These are phyloP conservation scores for Candida insectorum DNA, from an alignment of 805 yeast species.

Conservation along the genomic window DNA sequence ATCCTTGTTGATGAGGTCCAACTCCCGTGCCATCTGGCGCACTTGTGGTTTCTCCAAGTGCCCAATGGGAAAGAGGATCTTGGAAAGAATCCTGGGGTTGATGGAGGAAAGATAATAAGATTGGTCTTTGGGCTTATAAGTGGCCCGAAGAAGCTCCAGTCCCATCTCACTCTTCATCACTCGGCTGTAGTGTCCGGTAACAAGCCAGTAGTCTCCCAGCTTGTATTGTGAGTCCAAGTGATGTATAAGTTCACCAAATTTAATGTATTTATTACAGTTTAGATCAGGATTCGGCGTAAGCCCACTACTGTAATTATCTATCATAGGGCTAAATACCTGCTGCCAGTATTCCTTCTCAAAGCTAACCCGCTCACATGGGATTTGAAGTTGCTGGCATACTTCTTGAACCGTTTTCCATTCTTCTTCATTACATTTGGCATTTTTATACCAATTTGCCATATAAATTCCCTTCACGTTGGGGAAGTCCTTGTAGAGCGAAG, in stretches of 20 bases:
- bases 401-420: slow-evolving; percentile 84
- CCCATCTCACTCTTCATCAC: slow-evolving; percentile 28
- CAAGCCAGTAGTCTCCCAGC: slow-evolving; percentile 74
- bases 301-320: slow-evolving; percentile 66
- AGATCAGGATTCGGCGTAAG: slow-evolving; percentile 94
- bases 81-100: slow-evolving; percentile 38
- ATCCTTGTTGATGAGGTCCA: slow-evolving; percentile 56
- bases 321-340: slow-evolving; percentile 90
- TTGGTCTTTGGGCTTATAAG: slow-evolving; percentile 72
- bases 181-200: slow-evolving; percentile 81
- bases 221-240: slow-evolving; percentile 41
- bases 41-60: slow-evolving; percentile 72
- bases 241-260: slow-evolving; percentile 76
- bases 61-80: slow-evolving; percentile 77
- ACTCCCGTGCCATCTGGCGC: slow-evolving; percentile 57
- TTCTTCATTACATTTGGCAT: slow-evolving; percentile 69
- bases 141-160: slow-evolving; percentile 49
- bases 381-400: slow-evolving; percentile 56
- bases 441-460: slow-evolving; percentile 88
- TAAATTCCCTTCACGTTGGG: slow-evolving; percentile 74
- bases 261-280: slow-evolving; percentile 78
- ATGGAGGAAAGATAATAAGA: slow-evolving; percentile 84
- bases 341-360: slow-evolving; percentile 93
- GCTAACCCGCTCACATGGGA: slow-evolving; percentile 73
- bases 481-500: slow-evolving; percentile 56